Conservation (phyloP, 352 stramenopile species). For the Blastocystis sp. region DNA sequence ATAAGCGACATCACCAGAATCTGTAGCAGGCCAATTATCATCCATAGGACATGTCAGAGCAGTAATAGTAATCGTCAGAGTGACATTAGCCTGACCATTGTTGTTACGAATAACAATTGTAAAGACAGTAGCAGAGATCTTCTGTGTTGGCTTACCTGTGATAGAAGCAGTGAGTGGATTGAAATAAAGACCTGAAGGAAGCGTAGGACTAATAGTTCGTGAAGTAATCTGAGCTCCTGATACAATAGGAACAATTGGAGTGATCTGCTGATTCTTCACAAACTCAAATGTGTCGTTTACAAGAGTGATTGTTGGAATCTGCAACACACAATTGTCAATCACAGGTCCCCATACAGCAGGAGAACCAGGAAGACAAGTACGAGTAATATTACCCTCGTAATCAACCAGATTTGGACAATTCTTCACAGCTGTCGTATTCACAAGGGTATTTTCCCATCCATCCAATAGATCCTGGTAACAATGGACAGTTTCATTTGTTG, state of each 20-base stretch:
- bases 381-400: constrained; percentile 41
- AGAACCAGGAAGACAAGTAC: constrained; percentile 12
- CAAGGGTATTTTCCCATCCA: constrained; percentile 49
- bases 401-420: constrained; percentile 12
- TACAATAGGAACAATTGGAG: constrained; percentile 41
- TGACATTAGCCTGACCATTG: constrained; percentile 32
- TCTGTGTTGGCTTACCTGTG: constrained; percentile 54
- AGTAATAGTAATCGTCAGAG: constrained; percentile 44
- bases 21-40: constrained; percentile 45
- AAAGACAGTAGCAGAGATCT: background rate
- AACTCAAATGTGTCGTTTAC: constrained; percentile 19
- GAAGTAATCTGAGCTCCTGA: constrained; percentile 7
- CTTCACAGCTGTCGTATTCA: constrained; percentile 41
- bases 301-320: constrained; percentile 44
- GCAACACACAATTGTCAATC: constrained; percentile 41
- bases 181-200: constrained; percentile 59
- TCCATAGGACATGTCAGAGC: background rate
- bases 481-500: constrained; percentile 50
- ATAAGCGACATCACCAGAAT: constrained; percentile 50
- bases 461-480: constrained; percentile 56
- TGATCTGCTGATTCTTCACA: constrained; percentile 60
- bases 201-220: constrained; percentile 30
- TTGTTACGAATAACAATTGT: constrained; percentile 50
- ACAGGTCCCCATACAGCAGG: constrained; percentile 14
- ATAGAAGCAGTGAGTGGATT: constrained; percentile 25